Percentiles rank a stretch among this genome's conserved stretches.
These are phyloP conservation scores for Mortierella sp. DNA, from an alignment of 371 early-diverging fungal genomes.

Conservation along the genomic window DNA sequence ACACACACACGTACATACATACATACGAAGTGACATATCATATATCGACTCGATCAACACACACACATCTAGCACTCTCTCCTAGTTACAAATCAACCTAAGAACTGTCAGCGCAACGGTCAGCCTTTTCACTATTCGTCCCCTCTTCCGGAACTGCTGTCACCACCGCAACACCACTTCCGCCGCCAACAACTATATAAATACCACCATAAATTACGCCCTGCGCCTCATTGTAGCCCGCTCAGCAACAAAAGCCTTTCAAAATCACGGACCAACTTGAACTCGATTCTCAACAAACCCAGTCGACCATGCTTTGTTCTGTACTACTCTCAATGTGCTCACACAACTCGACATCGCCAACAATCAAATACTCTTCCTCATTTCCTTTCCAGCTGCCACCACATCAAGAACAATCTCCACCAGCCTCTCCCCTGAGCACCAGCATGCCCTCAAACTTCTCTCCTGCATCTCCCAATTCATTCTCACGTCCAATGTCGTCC, in stretches of 20 bases:
- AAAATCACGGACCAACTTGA: conserved; percentile 15
- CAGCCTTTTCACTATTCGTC: background rate
- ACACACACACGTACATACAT: too few species aligned
- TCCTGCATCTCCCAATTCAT: conserved; percentile 6
- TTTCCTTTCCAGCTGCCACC: conserved; percentile 8
- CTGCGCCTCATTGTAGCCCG: background rate
- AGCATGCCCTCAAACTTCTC: conserved; percentile 3
- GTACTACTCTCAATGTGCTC: conserved; percentile 30
- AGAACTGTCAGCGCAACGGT: background rate
- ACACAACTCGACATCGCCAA: conserved; percentile 5
- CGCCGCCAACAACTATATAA: too few species aligned
- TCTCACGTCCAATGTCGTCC: conserved; percentile 16
- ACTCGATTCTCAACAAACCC: conserved; percentile 25
- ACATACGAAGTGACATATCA: too few species aligned
- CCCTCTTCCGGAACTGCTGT: background rate
- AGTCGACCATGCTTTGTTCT: conserved; percentile 32
- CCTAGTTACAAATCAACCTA: background rate
- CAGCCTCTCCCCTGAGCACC: background rate
- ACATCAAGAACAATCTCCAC: conserved; percentile 13
- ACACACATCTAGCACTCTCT: background rate
- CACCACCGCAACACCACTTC: conserved; percentile 15
- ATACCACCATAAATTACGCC: conserved; percentile 1
- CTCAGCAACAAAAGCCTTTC: background rate
- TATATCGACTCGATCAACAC: background rate
- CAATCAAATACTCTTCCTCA: conserved; percentile 1